Base-by-base conservation (phyloP, 2,329 filamentous ascomycete genomes). In the Periconia sp. region DNA sequence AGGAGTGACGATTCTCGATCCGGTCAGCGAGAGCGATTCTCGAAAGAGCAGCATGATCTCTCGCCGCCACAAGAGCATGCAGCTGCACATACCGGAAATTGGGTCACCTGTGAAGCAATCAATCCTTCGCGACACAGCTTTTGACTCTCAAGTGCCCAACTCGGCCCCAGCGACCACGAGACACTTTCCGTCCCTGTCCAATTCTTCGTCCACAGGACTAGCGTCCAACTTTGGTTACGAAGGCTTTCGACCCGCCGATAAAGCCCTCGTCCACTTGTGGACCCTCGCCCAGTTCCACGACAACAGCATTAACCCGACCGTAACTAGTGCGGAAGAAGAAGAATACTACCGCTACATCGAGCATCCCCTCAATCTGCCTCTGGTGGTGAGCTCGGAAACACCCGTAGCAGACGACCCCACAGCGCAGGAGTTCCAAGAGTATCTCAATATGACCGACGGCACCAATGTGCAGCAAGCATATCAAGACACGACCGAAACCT, bases 271-370 rank as follows among this genome's bases (percentile, higher is more conserved):
- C 52, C 89, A 91, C 14, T 91, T 96, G 70, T 92, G 90, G 88
- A 95, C 91, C 0, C 88, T 97, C 45, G 88, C 88, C 17, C 89
- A 95, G 67, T 88, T 96, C 47, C 89, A 97, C 43, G 82, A 87
- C 49, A 89, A 92, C 70, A 94, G 91, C 6, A 81, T 97, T 43
- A 89, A 96, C 60, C 94, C 94, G 1, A 87, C 85, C 0, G 90
- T 99, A 37, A 89, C 84, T 8, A 76, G 82, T 8, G 82, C 85
- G 40, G 93, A 97, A 76, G 85, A 86, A 20, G 86, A 89, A 45
- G 94, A 97, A 70, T 99, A 99, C 71, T 83, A 87, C 54, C 85
- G 89, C 20, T 99, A 97, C 74, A 86, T 99, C 61, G 85, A 70
- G 13, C 94, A 99, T 67, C 92, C 94, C 1, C 87, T 96, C 52